Conservation (phyloP, 2,329 filamentous ascomycete species). For the Claviceps sp. region DNA sequence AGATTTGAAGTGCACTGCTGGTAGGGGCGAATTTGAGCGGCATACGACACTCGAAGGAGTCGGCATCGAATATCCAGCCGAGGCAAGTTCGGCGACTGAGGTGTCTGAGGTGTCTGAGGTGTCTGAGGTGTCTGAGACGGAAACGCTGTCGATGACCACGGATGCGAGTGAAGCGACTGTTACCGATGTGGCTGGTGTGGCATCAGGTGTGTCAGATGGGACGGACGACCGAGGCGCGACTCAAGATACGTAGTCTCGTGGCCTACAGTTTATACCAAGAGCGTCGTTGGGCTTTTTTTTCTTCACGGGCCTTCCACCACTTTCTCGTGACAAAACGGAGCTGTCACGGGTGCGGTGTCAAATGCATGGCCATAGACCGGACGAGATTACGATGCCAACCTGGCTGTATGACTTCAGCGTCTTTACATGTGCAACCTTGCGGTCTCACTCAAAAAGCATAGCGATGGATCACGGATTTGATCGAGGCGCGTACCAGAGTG, state of each 20-base stretch:
- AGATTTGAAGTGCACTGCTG: background rate
- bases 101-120: too few relatives aligned
- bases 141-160: background rate
- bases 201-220: conserved; percentile 2
- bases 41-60: background rate
- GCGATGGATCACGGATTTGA: background rate
- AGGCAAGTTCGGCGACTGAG: conserved; percentile 3
- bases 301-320: too few relatives aligned
- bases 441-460: background rate
- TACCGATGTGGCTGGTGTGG: background rate
- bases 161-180: conserved; percentile 1
- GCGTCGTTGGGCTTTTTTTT: background rate
- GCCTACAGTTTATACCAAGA: background rate
- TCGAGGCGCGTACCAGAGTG: background rate
- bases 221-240: conserved; percentile 1
- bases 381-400: too few relatives aligned
- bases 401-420: too few relatives aligned
- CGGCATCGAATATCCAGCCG: background rate
- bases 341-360: background rate
- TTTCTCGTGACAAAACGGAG: too few relatives aligned
- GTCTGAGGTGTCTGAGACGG: conserved; percentile 1
- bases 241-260: background rate
- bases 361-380: too few relatives aligned
- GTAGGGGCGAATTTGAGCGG: background rate
- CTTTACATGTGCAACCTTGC: too few relatives aligned